Base-by-base conservation (phyloP, 2,329 filamentous ascomycete species). In the Trichoderma aggressivum region DNA sequence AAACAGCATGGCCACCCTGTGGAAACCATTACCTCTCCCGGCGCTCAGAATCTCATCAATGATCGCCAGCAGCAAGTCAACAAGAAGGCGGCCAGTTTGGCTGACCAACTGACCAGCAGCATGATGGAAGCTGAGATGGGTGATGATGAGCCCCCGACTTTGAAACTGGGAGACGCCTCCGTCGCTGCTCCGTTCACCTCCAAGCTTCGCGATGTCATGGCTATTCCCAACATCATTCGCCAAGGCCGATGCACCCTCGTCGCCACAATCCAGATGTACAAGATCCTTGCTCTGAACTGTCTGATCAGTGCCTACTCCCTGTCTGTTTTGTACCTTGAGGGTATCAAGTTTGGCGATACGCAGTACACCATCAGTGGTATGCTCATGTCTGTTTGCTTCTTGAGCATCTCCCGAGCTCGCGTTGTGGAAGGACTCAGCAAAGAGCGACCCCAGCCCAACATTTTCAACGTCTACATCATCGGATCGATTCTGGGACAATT, bases 221-320 rank as follows among this genome's bases (percentile, higher is more conserved):
- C 96, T 47, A 94, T 99, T 71, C 95, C 96, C 66, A 99, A 99
- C 84, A 99, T 99, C 77, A 96, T 99, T 78, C 93, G 96, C 71
- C 96, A 99, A 84, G 96, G 96, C 71, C 92, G 96, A 73, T 99
- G 96, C 85, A 99, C 96, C 8, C 89, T 99, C 24, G 96, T 99
- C 69, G 96, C 96, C 36, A 99, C 96, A 0, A 98, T 99, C 75
- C 96, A 99, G 85, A 99, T 99, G 95, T 99, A 99, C 90, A 99
- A 98, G 88, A 99, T 99, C 77, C 89, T 99, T 65, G 96, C 96
- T 8, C 86, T 99, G 72, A 99, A 99, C 86, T 99, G 96, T 80
- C 86, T 99, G 76, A 99, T 99, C 80, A 97, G 93, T 76, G 96
- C 96, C 47, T 99, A 99, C 89, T 97, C 94, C 81, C 84, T 99